Conservation (phyloP, 352 stramenopile species). For the Pythium vanterpoolii region DNA sequence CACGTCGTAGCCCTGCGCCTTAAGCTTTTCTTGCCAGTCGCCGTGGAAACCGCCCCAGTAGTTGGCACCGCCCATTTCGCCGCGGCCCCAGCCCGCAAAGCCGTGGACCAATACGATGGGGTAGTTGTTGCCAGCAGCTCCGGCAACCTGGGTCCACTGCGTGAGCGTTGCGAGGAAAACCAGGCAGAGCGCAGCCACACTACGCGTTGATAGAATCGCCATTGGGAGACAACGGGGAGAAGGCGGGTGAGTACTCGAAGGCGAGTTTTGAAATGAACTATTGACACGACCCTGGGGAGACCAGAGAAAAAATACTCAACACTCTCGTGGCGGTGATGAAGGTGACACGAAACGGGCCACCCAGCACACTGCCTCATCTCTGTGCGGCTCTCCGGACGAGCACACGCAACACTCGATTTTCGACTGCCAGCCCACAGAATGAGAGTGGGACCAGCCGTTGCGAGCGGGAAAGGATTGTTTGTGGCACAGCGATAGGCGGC, state of each 20-base stretch:
- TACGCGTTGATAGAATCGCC: not conserved
- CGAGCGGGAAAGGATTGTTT: no score
- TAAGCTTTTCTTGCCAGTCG: constrained; percentile 29
- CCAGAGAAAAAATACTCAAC: no score
- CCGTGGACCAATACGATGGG: constrained; percentile 40
- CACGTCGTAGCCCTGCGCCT: constrained; percentile 30
- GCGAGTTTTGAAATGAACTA: not conserved
- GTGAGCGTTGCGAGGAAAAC: not conserved
- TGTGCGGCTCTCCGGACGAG: no score
- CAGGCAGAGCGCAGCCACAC: not conserved
- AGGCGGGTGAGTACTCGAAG: not conserved
- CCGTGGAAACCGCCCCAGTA: constrained; percentile 38
- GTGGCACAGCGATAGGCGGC: no score
- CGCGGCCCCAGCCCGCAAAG: constrained; percentile 33
- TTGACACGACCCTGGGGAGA: not conserved
- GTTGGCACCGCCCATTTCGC: constrained; percentile 25
- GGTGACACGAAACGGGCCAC: no score
- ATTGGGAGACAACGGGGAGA: not conserved
- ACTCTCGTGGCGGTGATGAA: no score
- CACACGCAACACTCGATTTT: no score
- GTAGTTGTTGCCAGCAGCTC: constrained; percentile 22
- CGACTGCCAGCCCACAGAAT: no score
- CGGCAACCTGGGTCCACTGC: not conserved
- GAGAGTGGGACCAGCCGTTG: no score
- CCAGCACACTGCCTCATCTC: no score